Evolutionary conservation across 768 basidiomycete species (phyloP).

Genomic region (Calocybe gangraenosa): DNA sequence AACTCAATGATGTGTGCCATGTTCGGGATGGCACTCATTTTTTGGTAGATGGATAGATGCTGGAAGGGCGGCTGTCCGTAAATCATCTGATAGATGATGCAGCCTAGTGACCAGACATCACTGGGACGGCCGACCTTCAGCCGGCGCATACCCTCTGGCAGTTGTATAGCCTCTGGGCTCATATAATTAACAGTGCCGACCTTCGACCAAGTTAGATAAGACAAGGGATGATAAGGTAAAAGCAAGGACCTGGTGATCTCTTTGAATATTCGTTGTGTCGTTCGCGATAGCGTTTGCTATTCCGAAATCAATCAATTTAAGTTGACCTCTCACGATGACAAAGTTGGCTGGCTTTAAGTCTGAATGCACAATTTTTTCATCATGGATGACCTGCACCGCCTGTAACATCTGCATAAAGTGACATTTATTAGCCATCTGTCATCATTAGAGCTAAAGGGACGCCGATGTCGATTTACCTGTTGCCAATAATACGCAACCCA

Average conservation of each 20-base stretch:
- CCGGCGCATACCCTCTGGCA: constrained; percentile 80
- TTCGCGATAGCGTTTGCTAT: constrained; percentile 99
- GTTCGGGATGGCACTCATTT: constrained; percentile 94
- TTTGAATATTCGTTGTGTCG: constrained; percentile 96
- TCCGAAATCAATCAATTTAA: constrained; percentile 99
- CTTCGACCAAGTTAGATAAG: constrained; percentile 31
- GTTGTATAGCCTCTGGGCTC: constrained; percentile 95
- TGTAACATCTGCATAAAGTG: constrained; percentile 75
- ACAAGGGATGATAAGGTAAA: neutral
- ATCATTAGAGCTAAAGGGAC: neutral
- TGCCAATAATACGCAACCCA: constrained; percentile 97
- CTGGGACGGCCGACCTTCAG: constrained; percentile 94
- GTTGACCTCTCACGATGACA: constrained; percentile 88
- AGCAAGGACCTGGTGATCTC: constrained; percentile 78
- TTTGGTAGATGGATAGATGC: constrained; percentile 75
- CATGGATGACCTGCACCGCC: constrained; percentile 97
- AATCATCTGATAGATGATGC: constrained; percentile 98
- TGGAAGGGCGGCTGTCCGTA: constrained; percentile 94
- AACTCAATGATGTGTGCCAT: constrained; percentile 74
- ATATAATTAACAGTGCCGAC: constrained; percentile 98
- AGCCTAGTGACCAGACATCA: constrained; percentile 97
- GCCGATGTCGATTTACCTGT: constrained; percentile 52
- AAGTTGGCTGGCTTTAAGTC: constrained; percentile 99
- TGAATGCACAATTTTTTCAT: constrained; percentile 98
- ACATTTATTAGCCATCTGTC: neutral